These are phyloP conservation scores for Arabidopsis lyrata DNA, from an alignment of 441 rosid species.

Conservation along the genomic window DNA sequence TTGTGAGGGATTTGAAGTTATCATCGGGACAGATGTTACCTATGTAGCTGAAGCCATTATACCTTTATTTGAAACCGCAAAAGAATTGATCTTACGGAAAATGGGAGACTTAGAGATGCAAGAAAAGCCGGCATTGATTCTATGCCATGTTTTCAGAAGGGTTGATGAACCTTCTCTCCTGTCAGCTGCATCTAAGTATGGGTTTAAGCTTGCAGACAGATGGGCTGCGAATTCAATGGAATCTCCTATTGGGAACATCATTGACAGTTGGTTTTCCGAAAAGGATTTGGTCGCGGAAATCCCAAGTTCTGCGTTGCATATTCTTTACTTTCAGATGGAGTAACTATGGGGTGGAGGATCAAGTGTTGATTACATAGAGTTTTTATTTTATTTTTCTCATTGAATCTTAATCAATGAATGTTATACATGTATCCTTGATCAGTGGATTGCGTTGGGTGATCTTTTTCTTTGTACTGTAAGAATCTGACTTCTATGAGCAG, in stretches of 20 bases:
- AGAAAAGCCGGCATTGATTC: conserved; percentile 61
- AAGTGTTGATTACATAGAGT: not conserved
- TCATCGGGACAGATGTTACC: conserved; percentile 86
- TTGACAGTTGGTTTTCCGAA: conserved; percentile 66
- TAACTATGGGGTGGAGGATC: conserved; percentile 21
- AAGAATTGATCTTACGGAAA: conserved; percentile 55
- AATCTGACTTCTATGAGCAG: not conserved
- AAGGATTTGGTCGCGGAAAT: conserved; percentile 42
- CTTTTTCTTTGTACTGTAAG: not conserved
- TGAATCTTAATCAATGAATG: conserved; percentile 3
- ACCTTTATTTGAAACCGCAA: conserved; percentile 82
- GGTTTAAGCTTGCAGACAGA: conserved; percentile 69
- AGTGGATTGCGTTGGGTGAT: not conserved
- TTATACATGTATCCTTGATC: not conserved
- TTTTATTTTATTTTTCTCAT: not conserved
- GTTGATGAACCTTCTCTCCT: conserved; percentile 80
- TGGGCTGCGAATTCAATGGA: conserved; percentile 56
- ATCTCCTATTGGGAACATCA: conserved; percentile 47
- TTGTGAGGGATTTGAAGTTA: conserved; percentile 69
- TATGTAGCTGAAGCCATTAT: conserved; percentile 70
- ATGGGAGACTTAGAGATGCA: conserved; percentile 32
- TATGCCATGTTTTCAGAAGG: conserved; percentile 75
- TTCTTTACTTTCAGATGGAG: conserved; percentile 68
- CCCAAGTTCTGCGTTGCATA: conserved; percentile 68
- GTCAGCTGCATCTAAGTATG: conserved; percentile 68